phyloP scores from a whole-genome alignment of 768 basidiomycete genomes.

The Amanita exitialis region DNA sequence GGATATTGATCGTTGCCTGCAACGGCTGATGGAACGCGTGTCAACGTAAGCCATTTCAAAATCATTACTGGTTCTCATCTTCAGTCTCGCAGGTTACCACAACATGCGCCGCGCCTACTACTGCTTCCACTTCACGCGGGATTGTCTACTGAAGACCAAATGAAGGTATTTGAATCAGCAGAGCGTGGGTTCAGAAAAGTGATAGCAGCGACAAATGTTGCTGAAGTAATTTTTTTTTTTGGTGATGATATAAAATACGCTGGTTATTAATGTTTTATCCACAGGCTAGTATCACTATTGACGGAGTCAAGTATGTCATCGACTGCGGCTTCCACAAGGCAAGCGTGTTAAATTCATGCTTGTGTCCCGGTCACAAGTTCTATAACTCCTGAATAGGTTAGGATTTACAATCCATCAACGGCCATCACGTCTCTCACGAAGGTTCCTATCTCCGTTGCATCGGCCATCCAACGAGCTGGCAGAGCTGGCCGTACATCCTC shows the following conservation, averaged over 20 bases:
- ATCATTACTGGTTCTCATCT: slow-evolving; percentile 2
- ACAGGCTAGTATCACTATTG: slow-evolving; percentile 93
- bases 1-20: slow-evolving; percentile 86
- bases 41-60: slow-evolving; percentile 39
- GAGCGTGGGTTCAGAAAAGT: slow-evolving; percentile 79
- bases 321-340: slow-evolving; percentile 97
- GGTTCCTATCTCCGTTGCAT: slow-evolving; percentile 79
- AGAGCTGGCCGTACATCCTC: slow-evolving; percentile 90
- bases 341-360: not conserved
- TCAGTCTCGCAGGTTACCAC: slow-evolving; percentile 30
- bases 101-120: slow-evolving; percentile 44
- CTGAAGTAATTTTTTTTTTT: slow-evolving; percentile 46
- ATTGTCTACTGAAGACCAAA: slow-evolving; percentile 79
- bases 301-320: slow-evolving; percentile 88
- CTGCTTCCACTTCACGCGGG: slow-evolving; percentile 85
- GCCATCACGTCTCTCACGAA: slow-evolving; percentile 77
- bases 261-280: not conserved
- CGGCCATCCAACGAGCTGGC: slow-evolving; percentile 88
- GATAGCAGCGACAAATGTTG: slow-evolving; percentile 91
- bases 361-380: not conserved
- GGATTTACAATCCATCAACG: slow-evolving; percentile 82
- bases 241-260: not conserved
- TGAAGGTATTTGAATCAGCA: slow-evolving; percentile 71
- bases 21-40: slow-evolving; percentile 69
- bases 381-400: slow-evolving; percentile 44